Percentiles rank a stretch among this genome's conserved stretches.
phyloP scores from a whole-genome alignment of 768 basidiomycete genomes.

The Phaeotremella fagi region DNA sequence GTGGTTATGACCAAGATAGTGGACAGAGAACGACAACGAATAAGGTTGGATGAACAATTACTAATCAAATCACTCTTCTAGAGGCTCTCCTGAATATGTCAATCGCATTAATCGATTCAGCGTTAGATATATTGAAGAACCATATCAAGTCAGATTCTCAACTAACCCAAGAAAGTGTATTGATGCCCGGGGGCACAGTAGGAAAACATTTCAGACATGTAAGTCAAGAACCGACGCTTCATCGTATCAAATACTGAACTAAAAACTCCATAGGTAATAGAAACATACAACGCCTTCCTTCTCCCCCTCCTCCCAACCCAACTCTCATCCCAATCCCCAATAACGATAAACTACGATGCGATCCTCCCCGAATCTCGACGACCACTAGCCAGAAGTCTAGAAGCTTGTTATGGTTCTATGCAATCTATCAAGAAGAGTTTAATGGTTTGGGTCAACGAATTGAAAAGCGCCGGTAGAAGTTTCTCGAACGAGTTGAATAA shows the following conservation, averaged over 20 bases:
- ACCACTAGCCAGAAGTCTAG: conserved; percentile 19
- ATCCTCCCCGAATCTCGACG: conserved; percentile 20
- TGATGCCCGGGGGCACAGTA: conserved; percentile 40
- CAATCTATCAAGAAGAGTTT: conserved; percentile 17
- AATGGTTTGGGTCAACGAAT: conserved; percentile 19
- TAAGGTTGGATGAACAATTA: not conserved
- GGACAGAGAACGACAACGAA: too few relatives aligned
- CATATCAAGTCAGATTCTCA: conserved; percentile 26
- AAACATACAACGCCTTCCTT: conserved; percentile 35
- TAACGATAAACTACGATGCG: conserved; percentile 37
- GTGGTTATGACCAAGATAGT: too few relatives aligned
- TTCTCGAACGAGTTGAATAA: conserved; percentile 22
- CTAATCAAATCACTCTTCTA: not conserved
- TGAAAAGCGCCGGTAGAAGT: conserved; percentile 4
- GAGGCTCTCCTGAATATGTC: conserved; percentile 29
- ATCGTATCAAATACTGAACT: not conserved
- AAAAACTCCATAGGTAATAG: conserved; percentile 23
- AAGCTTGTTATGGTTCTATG: conserved; percentile 21
- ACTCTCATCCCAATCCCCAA: not conserved
- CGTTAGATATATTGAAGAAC: conserved; percentile 23
- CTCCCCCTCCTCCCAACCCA: conserved; percentile 11
- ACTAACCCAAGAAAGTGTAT: conserved; percentile 17
- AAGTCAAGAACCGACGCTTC: conserved; percentile 9
- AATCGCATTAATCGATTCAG: conserved; percentile 33
- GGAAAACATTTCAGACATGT: conserved; percentile 44